Evolutionary conservation across 2,329 filamentous ascomycete species (phyloP).

Genomic region (Pseudogymnoascus sp.): DNA sequence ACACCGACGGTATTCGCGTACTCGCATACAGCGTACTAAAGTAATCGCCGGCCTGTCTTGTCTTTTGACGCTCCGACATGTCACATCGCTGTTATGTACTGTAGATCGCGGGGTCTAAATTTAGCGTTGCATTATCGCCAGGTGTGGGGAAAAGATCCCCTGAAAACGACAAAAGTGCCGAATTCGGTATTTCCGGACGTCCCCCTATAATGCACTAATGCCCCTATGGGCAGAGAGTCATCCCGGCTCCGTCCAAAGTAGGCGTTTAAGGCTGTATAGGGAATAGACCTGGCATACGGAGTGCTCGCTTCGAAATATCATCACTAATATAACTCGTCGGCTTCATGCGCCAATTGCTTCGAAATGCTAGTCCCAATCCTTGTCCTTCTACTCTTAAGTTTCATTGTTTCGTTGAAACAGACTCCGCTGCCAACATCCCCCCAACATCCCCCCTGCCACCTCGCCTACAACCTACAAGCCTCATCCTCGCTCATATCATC

Average conservation of each 20-base stretch:
- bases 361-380: too few relatives aligned
- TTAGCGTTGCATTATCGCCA: conserved; percentile 8
- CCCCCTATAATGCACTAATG: conserved; percentile 6
- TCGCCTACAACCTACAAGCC: not conserved
- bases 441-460: too few relatives aligned
- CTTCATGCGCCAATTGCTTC: not conserved
- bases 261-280: conserved; percentile 2
- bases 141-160: conserved; percentile 6
- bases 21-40: not conserved
- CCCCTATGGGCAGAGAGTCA: not conserved
- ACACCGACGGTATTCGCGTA: not conserved
- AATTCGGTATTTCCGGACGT: conserved; percentile 1
- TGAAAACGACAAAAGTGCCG: conserved; percentile 6
- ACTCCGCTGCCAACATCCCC: too few relatives aligned
- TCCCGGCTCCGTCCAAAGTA: not conserved
- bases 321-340: not conserved
- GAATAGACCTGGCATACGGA: not conserved
- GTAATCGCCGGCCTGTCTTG: not conserved
- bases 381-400: not conserved
- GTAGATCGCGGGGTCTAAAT: conserved; percentile 9
- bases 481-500: not conserved
- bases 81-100: conserved; percentile 1
- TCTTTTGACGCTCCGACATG: not conserved
- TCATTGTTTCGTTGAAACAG: conserved; percentile 3
- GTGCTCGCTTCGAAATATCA: not conserved